Evolutionary conservation across 768 basidiomycete species (phyloP).

Genomic region (Astraeus odoratus): DNA sequence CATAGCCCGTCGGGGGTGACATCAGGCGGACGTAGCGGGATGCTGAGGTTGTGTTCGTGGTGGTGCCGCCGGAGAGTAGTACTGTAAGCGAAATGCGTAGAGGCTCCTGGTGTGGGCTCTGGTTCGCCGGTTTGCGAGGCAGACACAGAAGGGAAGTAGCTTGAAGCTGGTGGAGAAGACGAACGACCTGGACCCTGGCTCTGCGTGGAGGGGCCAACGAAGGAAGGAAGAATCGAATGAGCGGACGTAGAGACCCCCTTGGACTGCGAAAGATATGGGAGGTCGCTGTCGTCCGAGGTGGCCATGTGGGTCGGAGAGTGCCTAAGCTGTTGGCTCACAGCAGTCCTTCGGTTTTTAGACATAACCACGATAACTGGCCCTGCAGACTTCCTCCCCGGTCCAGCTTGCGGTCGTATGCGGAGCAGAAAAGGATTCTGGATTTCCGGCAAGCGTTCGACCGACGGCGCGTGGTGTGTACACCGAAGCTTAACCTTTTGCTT

Average conservation of each 20-base stretch:
- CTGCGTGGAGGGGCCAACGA: constrained; percentile 8
- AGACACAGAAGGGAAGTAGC: constrained; percentile 65
- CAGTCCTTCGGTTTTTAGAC: constrained; percentile 23
- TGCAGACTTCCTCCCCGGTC: neutral
- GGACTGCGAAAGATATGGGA: constrained; percentile 9
- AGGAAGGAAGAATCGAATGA: constrained; percentile 12
- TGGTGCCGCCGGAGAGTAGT: constrained; percentile 71
- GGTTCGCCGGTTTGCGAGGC: constrained; percentile 40
- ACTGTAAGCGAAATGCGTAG: constrained; percentile 75
- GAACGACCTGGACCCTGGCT: constrained; percentile 17
- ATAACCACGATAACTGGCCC: constrained; percentile 7
- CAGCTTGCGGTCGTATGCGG: neutral
- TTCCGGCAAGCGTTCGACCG: no score
- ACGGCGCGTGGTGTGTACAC: no score
- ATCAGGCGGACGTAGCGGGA: constrained; percentile 35
- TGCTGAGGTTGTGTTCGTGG: constrained; percentile 37
- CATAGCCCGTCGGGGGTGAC: constrained; percentile 47
- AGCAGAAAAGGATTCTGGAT: no score
- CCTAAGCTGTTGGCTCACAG: constrained; percentile 16
- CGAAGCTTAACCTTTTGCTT: no score
- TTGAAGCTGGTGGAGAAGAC: constrained; percentile 71
- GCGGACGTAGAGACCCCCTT: constrained; percentile 17
- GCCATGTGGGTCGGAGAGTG: constrained; percentile 7
- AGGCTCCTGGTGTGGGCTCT: constrained; percentile 56
- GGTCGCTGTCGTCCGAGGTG: constrained; percentile 10